Base-by-base conservation (phyloP, 768 basidiomycete genomes). In the Sporobolomyces phaffii region DNA sequence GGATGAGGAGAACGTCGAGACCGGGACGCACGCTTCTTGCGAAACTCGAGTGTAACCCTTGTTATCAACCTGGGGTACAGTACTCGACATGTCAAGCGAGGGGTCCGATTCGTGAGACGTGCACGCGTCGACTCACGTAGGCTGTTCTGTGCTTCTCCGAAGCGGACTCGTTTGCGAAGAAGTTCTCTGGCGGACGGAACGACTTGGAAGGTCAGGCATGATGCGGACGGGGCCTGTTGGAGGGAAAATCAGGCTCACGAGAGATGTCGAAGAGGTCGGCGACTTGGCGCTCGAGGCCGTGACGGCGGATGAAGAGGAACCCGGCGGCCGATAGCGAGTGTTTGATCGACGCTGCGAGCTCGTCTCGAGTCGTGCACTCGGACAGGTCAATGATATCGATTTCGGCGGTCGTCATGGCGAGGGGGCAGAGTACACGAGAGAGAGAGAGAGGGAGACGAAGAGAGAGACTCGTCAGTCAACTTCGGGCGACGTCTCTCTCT, bases 181-280 rank as follows among this genome's bases (percentile, higher is more conserved):
- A 71, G 22, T 22, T 36, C 48, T 66, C 70, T 71, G 58, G 2
- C 43, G 43, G 20, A 20, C 7, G 43, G 7, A 44, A 7, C 43
- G 43, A 44, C 15, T 17, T 17, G 43, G 43, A 20, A 9, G 7
- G 17, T 20, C 11, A 2, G 7, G 22, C 11, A 38, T 38, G 38
- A 38, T 17, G 38, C 17, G 36, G 31, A 29, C 5, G 14, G 20
- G 13, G 20, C 29, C 29, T 10, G 50, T 11, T 33, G 5, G 4
- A 9, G n/a, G 0, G 1, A 11, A 5, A 15, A 6, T 2, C 1
- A 36, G 28, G 31, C 45, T 18, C 15, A 71, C 70, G 57, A 20
- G 70, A 67, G 29, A 71, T 56, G 15, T 13, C 15, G 40, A 71
- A 67, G 54, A 71, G 62, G 6, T 45, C 31, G n/a, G 56, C 65